These are phyloP conservation scores for Aciculosporium take DNA, from an alignment of 2,329 filamentous ascomycete genomes.

Conservation along the genomic window DNA sequence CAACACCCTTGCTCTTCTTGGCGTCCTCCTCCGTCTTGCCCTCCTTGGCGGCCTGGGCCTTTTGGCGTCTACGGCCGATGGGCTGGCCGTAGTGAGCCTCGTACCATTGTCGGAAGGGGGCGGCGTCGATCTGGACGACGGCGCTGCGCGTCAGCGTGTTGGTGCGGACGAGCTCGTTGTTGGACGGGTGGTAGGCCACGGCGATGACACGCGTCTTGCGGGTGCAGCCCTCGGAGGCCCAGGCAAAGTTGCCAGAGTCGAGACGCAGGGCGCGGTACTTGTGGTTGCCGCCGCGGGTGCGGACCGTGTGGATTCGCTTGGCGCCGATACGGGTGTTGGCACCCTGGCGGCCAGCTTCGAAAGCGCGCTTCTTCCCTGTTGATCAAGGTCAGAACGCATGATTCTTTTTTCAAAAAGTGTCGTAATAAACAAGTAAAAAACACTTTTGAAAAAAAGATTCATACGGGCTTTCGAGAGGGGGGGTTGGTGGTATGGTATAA, in stretches of 20 bases:
- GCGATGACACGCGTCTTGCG: slow-evolving; percentile 99
- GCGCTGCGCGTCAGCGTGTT: slow-evolving; percentile 99
- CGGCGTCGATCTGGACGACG: slow-evolving; percentile 96
- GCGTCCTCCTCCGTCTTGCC: slow-evolving; percentile 51
- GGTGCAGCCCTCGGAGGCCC: slow-evolving; percentile 94
- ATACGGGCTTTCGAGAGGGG: slow-evolving; percentile 57
- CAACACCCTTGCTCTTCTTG: slow-evolving; percentile 91
- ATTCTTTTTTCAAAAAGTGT: slow-evolving; percentile 13
- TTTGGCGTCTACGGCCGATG: slow-evolving; percentile 82
- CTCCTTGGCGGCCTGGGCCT: slow-evolving; percentile 49
- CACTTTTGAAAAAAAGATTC: slow-evolving; percentile 11
- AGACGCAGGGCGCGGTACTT: slow-evolving; percentile 99
- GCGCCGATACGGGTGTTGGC: slow-evolving; percentile 98
- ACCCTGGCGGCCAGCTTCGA: slow-evolving; percentile 99
- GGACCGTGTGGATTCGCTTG: slow-evolving; percentile 94
- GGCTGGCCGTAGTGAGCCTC: slow-evolving; percentile 96
- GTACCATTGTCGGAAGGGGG: slow-evolving; percentile 99
- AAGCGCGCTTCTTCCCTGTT: slow-evolving; percentile 89
- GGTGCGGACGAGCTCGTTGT: slow-evolving; percentile 99
- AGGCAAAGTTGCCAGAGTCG: slow-evolving; percentile 98
- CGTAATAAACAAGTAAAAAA: neutral
- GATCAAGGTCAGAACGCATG: slow-evolving; percentile 63
- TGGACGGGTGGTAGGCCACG: slow-evolving; percentile 97
- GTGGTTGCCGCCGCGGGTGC: slow-evolving; percentile 95
- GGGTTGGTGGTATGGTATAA: slow-evolving; percentile 3